Base-by-base conservation (phyloP, 257 asterid genomes). In the Solanum etuberosum region DNA sequence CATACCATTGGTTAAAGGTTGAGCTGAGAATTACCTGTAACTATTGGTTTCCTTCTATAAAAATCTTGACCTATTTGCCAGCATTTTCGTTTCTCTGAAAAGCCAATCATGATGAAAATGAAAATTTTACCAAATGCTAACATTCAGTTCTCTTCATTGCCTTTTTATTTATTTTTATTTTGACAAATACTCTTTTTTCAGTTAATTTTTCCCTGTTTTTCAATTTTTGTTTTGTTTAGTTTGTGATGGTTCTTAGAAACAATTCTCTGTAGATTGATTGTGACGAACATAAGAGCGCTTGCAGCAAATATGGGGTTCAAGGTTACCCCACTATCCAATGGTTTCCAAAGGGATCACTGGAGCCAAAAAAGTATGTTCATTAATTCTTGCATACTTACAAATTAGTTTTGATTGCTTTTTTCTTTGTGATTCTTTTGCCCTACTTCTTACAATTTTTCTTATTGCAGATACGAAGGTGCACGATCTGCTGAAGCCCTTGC, bases 301-400 rank as follows among this genome's bases (percentile, higher is more conserved):
- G 99, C 92, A 90, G 92, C 89, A 95, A 96, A 90, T 92, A 94
- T 86, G 99, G 93, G 32, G 98, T 96, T 83, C 91, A 95, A 89
- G 98, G 99, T 43, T 96, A 94, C 89, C 99, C 99, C 88, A 95
- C 99, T 88, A 92, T 96, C 90, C 93, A 96, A 86, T 96, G 99
- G 99, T 96, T 96, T 90, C 98, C 98, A 34, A 94, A 94, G 91
- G 98, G 98, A 51, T 96, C 99, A 84, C 83, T 93, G 92, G 98
- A 95, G 93, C 97, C 98, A 42, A 94, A 95, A 86, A 93, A 94
- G 98, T 95, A 88, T 91, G 98, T 91, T 86, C 85, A 21, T 87
- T 23, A 35, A 59, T 20, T 51, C 37, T 35, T 18, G 13, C 21
- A 16, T 27, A 4, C 37, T 15, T 54, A 25, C 63, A 27, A 7